A percentile compares a stretch with the other conserved stretches of the same genome.
Evolutionary conservation across 2,329 filamentous ascomycete genomes (phyloP).

Genomic region (Fusarium denticulatum): DNA sequence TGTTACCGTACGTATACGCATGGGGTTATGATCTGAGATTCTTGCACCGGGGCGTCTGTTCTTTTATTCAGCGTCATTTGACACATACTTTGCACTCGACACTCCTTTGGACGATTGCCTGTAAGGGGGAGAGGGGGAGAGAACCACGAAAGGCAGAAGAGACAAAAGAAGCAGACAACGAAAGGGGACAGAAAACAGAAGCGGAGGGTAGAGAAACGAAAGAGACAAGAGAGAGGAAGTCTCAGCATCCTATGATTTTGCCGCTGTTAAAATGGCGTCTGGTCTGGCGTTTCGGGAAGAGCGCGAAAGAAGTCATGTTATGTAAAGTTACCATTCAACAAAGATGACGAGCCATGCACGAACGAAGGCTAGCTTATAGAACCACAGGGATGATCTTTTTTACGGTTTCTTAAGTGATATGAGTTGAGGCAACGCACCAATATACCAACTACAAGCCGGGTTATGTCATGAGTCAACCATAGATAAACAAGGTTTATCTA

Average conservation of each 20-base stretch:
- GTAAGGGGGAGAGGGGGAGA: constrained; percentile 2
- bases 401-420: neutral
- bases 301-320: constrained; percentile 44
- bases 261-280: constrained; percentile 42
- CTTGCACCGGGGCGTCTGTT: constrained; percentile 35
- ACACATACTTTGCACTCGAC: constrained; percentile 25
- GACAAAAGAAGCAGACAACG: neutral
- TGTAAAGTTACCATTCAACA: constrained; percentile 43
- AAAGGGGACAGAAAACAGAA: neutral
- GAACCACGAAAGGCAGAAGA: neutral
- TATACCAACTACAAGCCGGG: neutral
- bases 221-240: constrained; percentile 21
- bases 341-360: constrained; percentile 39
- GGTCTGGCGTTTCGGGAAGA: constrained; percentile 48
- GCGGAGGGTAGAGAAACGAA: constrained; percentile 6
- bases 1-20: constrained; percentile 37
- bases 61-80: constrained; percentile 39
- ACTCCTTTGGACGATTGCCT: constrained; percentile 38
- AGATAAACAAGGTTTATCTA: neutral
- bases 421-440: neutral
- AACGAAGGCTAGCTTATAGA: constrained; percentile 38
- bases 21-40: constrained; percentile 38
- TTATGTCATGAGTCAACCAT: neutral
- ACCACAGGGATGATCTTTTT: constrained; percentile 7
- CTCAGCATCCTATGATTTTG: constrained; percentile 37